These are phyloP conservation scores for Tetrapisispora taiwanensis DNA, from an alignment of 805 yeast species.

Conservation along the genomic window DNA sequence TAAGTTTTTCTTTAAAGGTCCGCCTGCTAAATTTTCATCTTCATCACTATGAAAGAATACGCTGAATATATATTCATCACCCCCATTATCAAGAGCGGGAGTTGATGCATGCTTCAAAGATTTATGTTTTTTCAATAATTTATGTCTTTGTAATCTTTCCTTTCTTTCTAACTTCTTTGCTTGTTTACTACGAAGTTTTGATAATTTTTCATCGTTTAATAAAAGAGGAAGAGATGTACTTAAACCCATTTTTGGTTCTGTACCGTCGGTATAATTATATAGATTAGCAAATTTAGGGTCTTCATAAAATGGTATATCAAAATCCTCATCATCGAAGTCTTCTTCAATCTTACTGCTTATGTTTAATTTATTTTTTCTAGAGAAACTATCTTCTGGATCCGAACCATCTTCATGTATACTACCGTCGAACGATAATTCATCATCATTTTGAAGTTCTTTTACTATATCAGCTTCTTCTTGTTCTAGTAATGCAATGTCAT, in stretches of 20 bases:
- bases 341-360: conserved; percentile 9
- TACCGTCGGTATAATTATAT: conserved; percentile 26
- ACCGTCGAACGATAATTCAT: conserved; percentile 26
- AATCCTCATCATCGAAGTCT: conserved; percentile 22
- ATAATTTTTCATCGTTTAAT: conserved; percentile 23
- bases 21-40: conserved; percentile 1
- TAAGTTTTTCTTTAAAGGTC: conserved; percentile 6
- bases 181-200: conserved; percentile 20
- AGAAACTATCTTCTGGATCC: conserved; percentile 20
- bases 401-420: conserved; percentile 27
- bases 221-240: conserved; percentile 28
- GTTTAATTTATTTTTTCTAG: conserved; percentile 1
- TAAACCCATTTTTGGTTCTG: conserved; percentile 25
- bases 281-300: conserved; percentile 31
- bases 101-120: conserved; percentile 30
- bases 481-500: conserved; percentile 24
- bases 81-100: conserved; percentile 30
- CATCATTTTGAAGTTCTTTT: conserved; percentile 24
- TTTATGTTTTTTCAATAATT: conserved; percentile 12
- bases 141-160: conserved; percentile 24
- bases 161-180: conserved; percentile 22
- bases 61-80: conserved; percentile 28
- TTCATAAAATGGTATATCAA: conserved; percentile 33
- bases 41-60: conserved; percentile 28
- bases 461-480: conserved; percentile 27